These are phyloP conservation scores for Entomortierella chlamydospora DNA, from an alignment of 192 early-diverging fungal genomes.

Conservation along the genomic window DNA sequence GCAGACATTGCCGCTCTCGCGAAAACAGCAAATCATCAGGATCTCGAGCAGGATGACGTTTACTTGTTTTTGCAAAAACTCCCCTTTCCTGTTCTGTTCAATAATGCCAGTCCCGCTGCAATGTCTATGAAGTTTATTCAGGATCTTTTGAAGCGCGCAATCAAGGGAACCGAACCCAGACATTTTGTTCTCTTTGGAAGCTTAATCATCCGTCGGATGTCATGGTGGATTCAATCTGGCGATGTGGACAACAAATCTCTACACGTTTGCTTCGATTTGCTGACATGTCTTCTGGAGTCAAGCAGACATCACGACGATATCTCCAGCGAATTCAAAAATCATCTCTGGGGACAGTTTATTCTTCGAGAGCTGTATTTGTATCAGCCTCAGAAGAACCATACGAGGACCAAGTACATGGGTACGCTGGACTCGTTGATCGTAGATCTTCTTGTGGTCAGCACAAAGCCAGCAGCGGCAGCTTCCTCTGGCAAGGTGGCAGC, in stretches of 20 bases:
- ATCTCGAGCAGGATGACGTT: slow-evolving; percentile 1
- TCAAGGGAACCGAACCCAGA: slow-evolving; percentile 3
- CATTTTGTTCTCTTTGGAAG: slow-evolving; percentile 7
- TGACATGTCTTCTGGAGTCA: slow-evolving; percentile 15
- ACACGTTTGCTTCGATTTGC: slow-evolving; percentile 19
- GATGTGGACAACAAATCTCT: slow-evolving; percentile 1
- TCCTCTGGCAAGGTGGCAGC: background rate
- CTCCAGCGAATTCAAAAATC: slow-evolving; percentile 26
- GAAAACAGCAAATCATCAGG: background rate
- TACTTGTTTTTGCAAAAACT: slow-evolving; percentile 11
- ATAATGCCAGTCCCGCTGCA: slow-evolving; percentile 11
- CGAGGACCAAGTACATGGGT: slow-evolving; percentile 6
- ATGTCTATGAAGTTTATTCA: slow-evolving; percentile 14
- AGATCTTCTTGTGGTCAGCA: slow-evolving; percentile 34
- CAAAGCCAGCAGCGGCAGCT: slow-evolving; percentile 1
- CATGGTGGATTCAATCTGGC: slow-evolving; percentile 14
- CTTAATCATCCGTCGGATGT: slow-evolving; percentile 26
- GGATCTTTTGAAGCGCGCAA: slow-evolving; percentile 8
- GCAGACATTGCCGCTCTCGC: slow-evolving; percentile 3
- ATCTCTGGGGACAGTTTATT: slow-evolving; percentile 24
- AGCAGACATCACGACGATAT: slow-evolving; percentile 8
- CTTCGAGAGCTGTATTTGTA: slow-evolving; percentile 37
- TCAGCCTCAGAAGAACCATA: background rate
- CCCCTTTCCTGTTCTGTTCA: slow-evolving; percentile 41
- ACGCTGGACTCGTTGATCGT: slow-evolving; percentile 8